Conservation (phyloP, 192 early-diverging fungal genomes). For the Backusella circina region DNA sequence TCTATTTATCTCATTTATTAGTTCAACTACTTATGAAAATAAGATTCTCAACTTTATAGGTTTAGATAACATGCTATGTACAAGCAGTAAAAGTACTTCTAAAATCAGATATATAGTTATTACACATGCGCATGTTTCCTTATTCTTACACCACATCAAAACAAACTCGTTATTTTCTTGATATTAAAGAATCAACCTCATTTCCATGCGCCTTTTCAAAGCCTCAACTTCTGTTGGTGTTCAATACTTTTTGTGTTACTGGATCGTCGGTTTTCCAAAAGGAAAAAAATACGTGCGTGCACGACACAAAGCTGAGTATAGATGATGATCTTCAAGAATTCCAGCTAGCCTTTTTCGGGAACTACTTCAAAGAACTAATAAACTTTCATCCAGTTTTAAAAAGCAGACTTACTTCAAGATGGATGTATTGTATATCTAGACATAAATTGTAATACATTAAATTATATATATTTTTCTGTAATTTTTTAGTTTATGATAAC, state of each 20-base stretch:
- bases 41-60: background rate
- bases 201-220: slow-evolving; percentile 2
- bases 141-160: background rate
- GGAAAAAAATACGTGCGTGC: background rate
- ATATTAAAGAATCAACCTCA: background rate
- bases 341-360: background rate
- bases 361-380: background rate
- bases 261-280: background rate
- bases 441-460: background rate
- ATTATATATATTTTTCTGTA: background rate
- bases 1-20: slow-evolving; percentile 1
- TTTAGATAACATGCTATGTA: background rate
- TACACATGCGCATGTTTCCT: background rate
- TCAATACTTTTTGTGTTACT: background rate
- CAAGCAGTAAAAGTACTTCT: background rate
- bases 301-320: slow-evolving; percentile 2
- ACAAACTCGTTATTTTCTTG: background rate
- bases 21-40: background rate
- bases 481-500: background rate
- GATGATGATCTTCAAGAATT: slow-evolving; percentile 5
- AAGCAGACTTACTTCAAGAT: background rate
- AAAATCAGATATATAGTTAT: background rate
- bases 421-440: background rate
- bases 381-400: background rate
- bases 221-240: background rate